Evolutionary conservation across 2,329 filamentous ascomycete species (phyloP), one percentile per base, ranked within the genome.

Genomic region (Geosmithia putterillii): DNA sequence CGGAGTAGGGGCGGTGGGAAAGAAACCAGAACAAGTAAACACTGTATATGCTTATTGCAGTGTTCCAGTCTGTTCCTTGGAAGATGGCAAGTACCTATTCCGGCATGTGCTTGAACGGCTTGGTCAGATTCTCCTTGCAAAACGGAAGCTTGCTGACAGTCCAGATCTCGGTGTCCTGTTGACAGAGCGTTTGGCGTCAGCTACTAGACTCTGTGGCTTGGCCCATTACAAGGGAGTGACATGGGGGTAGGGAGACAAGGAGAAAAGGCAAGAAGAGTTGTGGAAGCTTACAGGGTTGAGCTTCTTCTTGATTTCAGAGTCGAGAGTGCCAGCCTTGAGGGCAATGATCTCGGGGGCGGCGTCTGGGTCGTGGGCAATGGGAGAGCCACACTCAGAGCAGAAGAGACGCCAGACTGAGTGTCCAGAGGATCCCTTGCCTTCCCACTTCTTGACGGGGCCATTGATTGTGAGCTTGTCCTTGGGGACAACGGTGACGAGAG

Each of bases 341-440:
- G 78, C 79, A 52, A 83, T 82, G 62, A 83, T 82, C 49, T 73
- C 70, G 32, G 78, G 79, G n/a, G 78, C 77, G n/a, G 74, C 74
- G 46, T 83, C 78, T 21, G 79, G 79, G 61, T 83, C 79, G 60
- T 83, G 79, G 46, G 79, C 79, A 52, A 83, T 81, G 47, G 79
- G 79, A 15, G 76, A 81, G 49, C 79, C 79, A 61, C 79, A 83
- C 56, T 82, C 77, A 50, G 67, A 65, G 70, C 79, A 83, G 70
- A 83, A 83, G 60, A 81, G 66, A 50, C 79, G 78, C 67, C 81
- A 77, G 48, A 83, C 79, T 45, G 64, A 61, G 42, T 80, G 71
- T 56, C 79, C 79, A 0, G 76, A 81, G 47, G 63, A 67, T 50
- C 76, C 79, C 48, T 64, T 67, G 52, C 76, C 73, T 34, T 75